Base-by-base conservation (phyloP, 1,284 basidiomycete species). In the Cystobasidium sp. region DNA sequence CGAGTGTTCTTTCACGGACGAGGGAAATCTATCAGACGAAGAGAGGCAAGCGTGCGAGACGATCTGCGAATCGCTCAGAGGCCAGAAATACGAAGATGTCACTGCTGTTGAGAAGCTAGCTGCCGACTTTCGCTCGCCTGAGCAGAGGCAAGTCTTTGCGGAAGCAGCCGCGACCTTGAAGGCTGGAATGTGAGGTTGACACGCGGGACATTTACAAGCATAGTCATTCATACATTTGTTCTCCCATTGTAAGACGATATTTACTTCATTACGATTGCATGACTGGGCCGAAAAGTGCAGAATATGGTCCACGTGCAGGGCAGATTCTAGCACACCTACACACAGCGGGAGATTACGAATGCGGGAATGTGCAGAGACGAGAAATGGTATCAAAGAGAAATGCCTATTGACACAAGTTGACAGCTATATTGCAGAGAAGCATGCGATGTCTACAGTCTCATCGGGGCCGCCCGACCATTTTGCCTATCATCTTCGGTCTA, bases 31-130 rank as follows among this genome's bases (percentile, higher is more conserved):
- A 43, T 41, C 56, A 55, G 73, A 44, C 20, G 0, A 24, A 52
- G 9, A 71, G 62, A 31, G 55, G 24, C 46, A 46, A 73, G 64
- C 69, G 2, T 71, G 59, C 24, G 39, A 62, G 39, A 61, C 41
- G 39, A 55, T 43, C 22, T 73, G 67, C 41, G 31, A 70, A 37
- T 20, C 69, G 9, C 58, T 79, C 24, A 67, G 74, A 41, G 76
- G 76, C 1, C 73, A 78, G 10, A 75, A 75, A 22, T 79, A 79
- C 62, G 79, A 76, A 52, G 70, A 74, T 52, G 8, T 79, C 2
- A 76, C 75, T 18, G 37, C 56, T 24, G 41, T 74, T 7, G 37
- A 55, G 8, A 58, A 61, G 47, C 46, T 62, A 31, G 49, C 71
- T 5, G 31, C 1, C 22, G 14, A 56, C 10, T 10, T 18, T 16